phyloP scores from a whole-genome alignment of 306 rosid genomes.

The Cicer chorassanicum region DNA sequence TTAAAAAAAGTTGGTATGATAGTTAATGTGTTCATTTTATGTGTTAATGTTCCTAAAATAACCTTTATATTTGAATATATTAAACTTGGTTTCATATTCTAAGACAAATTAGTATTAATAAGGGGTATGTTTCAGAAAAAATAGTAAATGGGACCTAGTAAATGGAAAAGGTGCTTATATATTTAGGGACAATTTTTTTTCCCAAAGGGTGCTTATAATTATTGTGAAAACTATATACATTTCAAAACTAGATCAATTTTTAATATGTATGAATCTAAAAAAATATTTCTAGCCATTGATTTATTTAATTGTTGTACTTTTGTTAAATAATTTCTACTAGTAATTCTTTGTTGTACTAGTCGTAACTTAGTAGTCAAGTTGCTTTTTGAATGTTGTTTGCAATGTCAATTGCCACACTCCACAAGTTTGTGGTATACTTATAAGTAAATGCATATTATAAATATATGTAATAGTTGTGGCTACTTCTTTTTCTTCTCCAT shows the following conservation, averaged over 20 bases:
- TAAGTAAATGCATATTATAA: constrained; percentile 32
- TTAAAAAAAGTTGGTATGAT: too few species aligned
- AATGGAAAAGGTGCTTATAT: too few species aligned
- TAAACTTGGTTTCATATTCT: too few species aligned
- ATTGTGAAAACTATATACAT: constrained; percentile 20
- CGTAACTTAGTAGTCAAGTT: background rate
- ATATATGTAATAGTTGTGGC: constrained; percentile 32
- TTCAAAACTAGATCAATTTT: constrained; percentile 9
- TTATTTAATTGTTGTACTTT: too few species aligned
- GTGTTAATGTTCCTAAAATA: too few species aligned
- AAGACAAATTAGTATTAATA: too few species aligned
- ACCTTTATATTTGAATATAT: too few species aligned
- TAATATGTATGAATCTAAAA: constrained; percentile 4
- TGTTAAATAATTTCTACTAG: background rate
- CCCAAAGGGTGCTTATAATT: background rate
- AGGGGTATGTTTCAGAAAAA: too few species aligned
- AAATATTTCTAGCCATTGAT: background rate
- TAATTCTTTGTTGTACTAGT: constrained; percentile 16
- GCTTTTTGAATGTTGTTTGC: constrained; percentile 36
- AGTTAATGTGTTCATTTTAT: too few species aligned
- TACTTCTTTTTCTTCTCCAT: constrained; percentile 36
- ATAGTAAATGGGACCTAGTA: too few species aligned
- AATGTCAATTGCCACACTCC: background rate
- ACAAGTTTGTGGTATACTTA: background rate
- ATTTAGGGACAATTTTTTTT: too few species aligned